Evolutionary conservation across 2,329 filamentous ascomycete genomes (phyloP).

Genomic region (Aaosphaeria pasadenensis): DNA sequence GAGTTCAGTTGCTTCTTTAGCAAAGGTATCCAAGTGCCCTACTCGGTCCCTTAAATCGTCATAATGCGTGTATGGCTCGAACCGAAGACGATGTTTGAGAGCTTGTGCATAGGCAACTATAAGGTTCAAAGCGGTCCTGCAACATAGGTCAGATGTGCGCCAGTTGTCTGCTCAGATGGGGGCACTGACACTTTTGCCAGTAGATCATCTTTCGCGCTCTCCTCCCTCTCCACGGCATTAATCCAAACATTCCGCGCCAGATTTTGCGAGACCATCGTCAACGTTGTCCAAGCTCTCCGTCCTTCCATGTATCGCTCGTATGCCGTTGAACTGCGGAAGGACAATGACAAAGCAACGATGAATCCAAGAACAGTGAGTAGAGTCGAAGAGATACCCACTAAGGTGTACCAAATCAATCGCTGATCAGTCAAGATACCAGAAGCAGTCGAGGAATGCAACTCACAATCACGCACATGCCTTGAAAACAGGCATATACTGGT

Average conservation of each 20-base stretch:
- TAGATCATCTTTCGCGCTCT: slow-evolving; percentile 62
- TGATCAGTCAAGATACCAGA: neutral
- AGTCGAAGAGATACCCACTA: slow-evolving; percentile 61
- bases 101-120: slow-evolving; percentile 74
- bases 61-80: slow-evolving; percentile 77
- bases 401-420: slow-evolving; percentile 19
- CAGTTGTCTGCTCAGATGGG: slow-evolving; percentile 20
- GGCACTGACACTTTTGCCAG: slow-evolving; percentile 58
- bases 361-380: slow-evolving; percentile 77
- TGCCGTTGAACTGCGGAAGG: slow-evolving; percentile 72
- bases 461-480: slow-evolving; percentile 20
- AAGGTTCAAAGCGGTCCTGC: slow-evolving; percentile 65
- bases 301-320: slow-evolving; percentile 66
- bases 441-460: neutral
- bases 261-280: slow-evolving; percentile 56
- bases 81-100: slow-evolving; percentile 78
- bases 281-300: slow-evolving; percentile 61
- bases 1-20: slow-evolving; percentile 48
- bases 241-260: slow-evolving; percentile 77
- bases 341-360: slow-evolving; percentile 74
- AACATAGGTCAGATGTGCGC: slow-evolving; percentile 19
- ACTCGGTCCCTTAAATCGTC: slow-evolving; percentile 69
- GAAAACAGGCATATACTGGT: slow-evolving; percentile 57
- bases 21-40: slow-evolving; percentile 72
- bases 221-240: slow-evolving; percentile 62